phyloP scores from a whole-genome alignment of 2,329 filamentous ascomycete species.

The Phaeophleospora eucalypticola region DNA sequence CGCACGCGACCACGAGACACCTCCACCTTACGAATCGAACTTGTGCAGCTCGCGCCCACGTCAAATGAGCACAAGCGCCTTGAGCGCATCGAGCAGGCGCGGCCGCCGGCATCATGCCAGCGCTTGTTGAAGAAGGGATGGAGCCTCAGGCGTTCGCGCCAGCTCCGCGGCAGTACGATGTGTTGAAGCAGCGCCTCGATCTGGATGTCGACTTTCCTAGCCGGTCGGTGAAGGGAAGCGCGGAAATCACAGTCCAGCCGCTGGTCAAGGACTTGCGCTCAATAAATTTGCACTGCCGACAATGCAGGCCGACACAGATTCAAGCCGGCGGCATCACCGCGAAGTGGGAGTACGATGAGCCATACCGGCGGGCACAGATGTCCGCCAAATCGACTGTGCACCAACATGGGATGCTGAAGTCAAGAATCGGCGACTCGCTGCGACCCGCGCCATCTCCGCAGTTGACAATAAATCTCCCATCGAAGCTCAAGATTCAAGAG shows the following conservation, averaged over 20 bases:
- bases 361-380: conserved; percentile 62
- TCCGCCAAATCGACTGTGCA: conserved; percentile 59
- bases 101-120: neutral
- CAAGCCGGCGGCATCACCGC: conserved; percentile 43
- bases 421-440: conserved; percentile 59
- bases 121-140: neutral
- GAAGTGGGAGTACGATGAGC: conserved; percentile 51
- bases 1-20: neutral
- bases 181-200: conserved; percentile 82
- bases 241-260: conserved; percentile 74
- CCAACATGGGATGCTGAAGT: conserved; percentile 74
- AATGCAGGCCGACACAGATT: conserved; percentile 55
- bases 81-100: neutral
- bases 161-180: conserved; percentile 44
- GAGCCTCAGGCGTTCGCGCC: conserved; percentile 4
- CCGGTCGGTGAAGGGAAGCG: conserved; percentile 70
- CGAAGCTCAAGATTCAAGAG: conserved; percentile 59
- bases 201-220: conserved; percentile 83
- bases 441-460: conserved; percentile 53
- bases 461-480: conserved; percentile 56
- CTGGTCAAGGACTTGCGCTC: conserved; percentile 51
- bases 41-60: neutral
- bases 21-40: neutral
- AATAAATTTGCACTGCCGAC: conserved; percentile 59
- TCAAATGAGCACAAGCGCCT: neutral